Base-by-base conservation (phyloP, 805 yeast species). In the Torulaspora franciscae region DNA sequence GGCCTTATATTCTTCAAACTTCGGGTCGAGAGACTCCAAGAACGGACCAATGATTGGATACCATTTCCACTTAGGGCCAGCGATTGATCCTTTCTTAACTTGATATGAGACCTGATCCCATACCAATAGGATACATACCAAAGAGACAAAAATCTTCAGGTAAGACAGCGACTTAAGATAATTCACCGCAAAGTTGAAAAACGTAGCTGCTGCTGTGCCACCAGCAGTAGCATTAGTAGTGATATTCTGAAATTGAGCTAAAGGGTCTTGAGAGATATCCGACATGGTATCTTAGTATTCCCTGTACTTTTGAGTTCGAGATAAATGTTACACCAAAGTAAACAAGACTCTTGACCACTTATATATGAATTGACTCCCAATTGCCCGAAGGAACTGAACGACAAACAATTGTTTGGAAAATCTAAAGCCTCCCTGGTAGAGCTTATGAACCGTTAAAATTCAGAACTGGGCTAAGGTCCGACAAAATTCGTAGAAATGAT, bases 11-110 rank as follows among this genome's bases (percentile, higher is more conserved):
- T 85, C 96, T 61, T 85, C 95, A 64, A 93, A 93, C 64, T 91
- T 90, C 15, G 99, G 99, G 70, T 93, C 91, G 63, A 93, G 72
- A 13, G 93, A 82, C 64, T 93, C 97, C 66, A 93, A 72, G 58
- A 93, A 93, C 2, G 99, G 98, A 2, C 99, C 99, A 55, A 93
- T 90, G 40, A 93, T 73, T 2, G 99, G 99, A 89, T 95, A 91
- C 46, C 89, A 59, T 67, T 93, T 93, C 65, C 75, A 81, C 36
- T 70, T 67, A 10, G 97, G 99, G 17, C 99, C 99, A 7, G 88
- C 96, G 64, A 91, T 88, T 27, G 77, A 62, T 34, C 97, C 97
- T 67, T 93, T 93, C 51, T 80, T 79, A 36, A 78, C 58, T 59
- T 88, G 81, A 64, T 93, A 93, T 51, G 76, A 67, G n/a, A 88